Evolutionary conservation across 257 asterid genomes (phyloP).

Genomic region (Solanum sparsipilum): DNA sequence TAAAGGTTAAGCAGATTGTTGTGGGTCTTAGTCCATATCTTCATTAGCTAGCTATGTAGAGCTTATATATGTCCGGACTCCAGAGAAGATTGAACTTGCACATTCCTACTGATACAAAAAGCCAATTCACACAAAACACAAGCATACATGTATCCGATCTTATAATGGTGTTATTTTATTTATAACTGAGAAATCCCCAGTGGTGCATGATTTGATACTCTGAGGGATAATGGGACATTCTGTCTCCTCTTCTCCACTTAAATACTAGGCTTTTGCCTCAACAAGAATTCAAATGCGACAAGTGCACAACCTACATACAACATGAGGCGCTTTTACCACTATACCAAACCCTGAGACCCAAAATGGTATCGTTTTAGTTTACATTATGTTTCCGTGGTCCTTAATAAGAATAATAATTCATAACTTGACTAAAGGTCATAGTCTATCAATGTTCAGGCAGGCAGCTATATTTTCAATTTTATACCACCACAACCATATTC

Average conservation of each 20-base stretch:
- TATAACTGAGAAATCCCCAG: not conserved
- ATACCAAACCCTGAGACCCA: not conserved
- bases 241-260: not conserved
- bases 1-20: not conserved
- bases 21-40: not conserved
- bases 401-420: not conserved
- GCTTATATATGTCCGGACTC: not conserved
- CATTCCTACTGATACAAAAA: not conserved
- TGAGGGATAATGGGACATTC: not conserved
- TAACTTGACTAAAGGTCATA: not conserved
- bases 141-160: not conserved
- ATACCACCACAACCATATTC: not conserved
- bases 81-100: not conserved
- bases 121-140: not conserved
- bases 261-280: not conserved
- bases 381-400: not conserved
- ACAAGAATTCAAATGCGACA: not conserved
- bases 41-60: not conserved
- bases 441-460: not conserved
- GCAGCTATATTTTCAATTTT: not conserved
- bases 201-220: not conserved
- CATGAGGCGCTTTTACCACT: not conserved
- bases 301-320: not conserved
- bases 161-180: not conserved
- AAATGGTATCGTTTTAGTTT: not conserved